Evolutionary conservation across 345 rosid genomes (phyloP).

Genomic region (Pugionium cornutum): DNA sequence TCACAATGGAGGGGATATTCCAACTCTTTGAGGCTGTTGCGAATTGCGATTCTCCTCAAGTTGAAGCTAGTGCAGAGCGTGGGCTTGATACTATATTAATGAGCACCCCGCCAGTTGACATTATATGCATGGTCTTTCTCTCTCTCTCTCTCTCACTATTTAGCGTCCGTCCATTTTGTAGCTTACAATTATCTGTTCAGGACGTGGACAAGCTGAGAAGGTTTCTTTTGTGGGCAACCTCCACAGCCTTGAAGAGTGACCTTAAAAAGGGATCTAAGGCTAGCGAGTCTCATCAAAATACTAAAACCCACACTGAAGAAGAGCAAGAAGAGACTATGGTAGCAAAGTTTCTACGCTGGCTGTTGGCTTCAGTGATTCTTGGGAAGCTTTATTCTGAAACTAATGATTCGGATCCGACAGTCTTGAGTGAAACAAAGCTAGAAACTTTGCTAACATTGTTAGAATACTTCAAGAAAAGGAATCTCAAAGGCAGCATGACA

Average conservation of each 20-base stretch:
- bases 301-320: slow-evolving; percentile 38
- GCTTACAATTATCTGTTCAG: slow-evolving; percentile 44
- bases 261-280: slow-evolving; percentile 31
- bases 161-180: too few relatives aligned
- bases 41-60: slow-evolving; percentile 36
- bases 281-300: slow-evolving; percentile 33
- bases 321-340: slow-evolving; percentile 55
- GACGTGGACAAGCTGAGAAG: slow-evolving; percentile 55
- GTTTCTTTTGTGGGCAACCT: slow-evolving; percentile 72
- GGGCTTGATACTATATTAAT: slow-evolving; percentile 67
- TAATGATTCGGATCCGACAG: slow-evolving; percentile 25
- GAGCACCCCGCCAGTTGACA: slow-evolving; percentile 67
- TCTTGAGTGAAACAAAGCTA: slow-evolving; percentile 38
- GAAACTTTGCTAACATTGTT: slow-evolving; percentile 51
- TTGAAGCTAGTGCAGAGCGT: slow-evolving; percentile 47
- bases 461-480: slow-evolving; percentile 40
- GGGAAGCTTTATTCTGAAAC: slow-evolving; percentile 52
- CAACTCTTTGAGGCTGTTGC: slow-evolving; percentile 56
- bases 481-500: slow-evolving; percentile 36
- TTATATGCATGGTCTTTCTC: slow-evolving; percentile 56
- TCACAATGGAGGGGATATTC: slow-evolving; percentile 62
- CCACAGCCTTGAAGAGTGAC: slow-evolving; percentile 63
- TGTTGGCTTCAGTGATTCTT: slow-evolving; percentile 68
- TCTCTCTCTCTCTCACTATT: slow-evolving; percentile 17
- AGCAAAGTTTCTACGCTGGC: slow-evolving; percentile 85